phyloP scores from a whole-genome alignment of 1,139 yeast genomes.

The Suhomyces atakaporum region DNA sequence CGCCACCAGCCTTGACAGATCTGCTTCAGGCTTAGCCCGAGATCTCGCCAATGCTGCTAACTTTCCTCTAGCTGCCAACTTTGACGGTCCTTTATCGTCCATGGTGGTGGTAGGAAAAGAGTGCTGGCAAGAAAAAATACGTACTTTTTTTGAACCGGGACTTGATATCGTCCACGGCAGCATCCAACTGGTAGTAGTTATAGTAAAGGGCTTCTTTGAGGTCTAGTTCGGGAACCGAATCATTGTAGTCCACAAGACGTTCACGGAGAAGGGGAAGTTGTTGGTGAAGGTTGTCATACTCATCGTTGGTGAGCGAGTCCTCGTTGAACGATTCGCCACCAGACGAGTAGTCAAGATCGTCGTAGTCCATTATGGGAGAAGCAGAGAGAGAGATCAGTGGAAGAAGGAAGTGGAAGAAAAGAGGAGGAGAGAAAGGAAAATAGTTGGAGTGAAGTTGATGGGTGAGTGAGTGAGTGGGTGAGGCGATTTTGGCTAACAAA shows the following conservation, averaged over 20 bases:
- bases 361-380: constrained; percentile 19
- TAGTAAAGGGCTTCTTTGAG: constrained; percentile 63
- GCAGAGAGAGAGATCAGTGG: background rate
- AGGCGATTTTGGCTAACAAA: background rate
- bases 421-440: background rate
- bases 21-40: constrained; percentile 23
- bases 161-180: constrained; percentile 55
- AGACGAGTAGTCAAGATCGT: constrained; percentile 50
- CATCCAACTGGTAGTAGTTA: constrained; percentile 58
- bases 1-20: too few species aligned
- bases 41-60: constrained; percentile 52
- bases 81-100: constrained; percentile 13
- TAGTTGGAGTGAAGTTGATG: background rate
- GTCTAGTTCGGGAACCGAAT: constrained; percentile 51
- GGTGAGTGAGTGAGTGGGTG: background rate
- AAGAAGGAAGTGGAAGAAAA: background rate
- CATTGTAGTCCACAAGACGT: constrained; percentile 37
- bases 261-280: constrained; percentile 43
- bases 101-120: constrained; percentile 3
- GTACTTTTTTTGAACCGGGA: constrained; percentile 46
- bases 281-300: constrained; percentile 49
- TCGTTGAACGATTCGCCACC: constrained; percentile 42
- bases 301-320: constrained; percentile 48
- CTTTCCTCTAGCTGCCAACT: constrained; percentile 22
- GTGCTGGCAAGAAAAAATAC: constrained; percentile 24